A percentile compares a stretch with the other conserved stretches of the same genome.
These are phyloP conservation scores for Penicillium aurantiogriseum DNA, from an alignment of 2,329 filamentous ascomycete species.

Conservation along the genomic window DNA sequence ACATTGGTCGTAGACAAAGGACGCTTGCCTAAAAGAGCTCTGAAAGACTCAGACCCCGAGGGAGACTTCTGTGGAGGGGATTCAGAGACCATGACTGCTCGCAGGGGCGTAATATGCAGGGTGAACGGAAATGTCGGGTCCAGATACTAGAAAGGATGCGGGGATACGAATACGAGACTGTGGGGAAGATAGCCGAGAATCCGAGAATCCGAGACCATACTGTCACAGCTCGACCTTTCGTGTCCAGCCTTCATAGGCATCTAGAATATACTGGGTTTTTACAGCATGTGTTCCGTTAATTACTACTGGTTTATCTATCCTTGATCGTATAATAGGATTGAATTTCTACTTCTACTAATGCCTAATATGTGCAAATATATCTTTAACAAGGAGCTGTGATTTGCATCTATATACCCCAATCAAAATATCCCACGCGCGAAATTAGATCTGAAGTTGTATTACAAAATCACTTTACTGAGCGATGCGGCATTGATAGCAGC, in stretches of 20 bases:
- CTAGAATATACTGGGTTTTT: neutral
- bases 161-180: neutral
- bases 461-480: conserved; percentile 12
- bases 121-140: conserved; percentile 3
- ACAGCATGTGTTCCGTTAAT: neutral
- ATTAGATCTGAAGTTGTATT: conserved; percentile 28
- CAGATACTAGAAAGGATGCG: neutral
- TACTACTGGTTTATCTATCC: neutral
- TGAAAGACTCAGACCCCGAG: neutral
- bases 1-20: neutral
- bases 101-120: neutral
- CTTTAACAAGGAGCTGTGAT: neutral
- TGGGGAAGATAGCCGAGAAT: neutral
- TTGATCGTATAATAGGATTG: neutral
- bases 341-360: neutral
- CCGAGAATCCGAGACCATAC: neutral
- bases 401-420: neutral
- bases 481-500: conserved; percentile 14
- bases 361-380: neutral
- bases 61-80: neutral
- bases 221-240: neutral
- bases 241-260: neutral
- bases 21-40: neutral
- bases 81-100: neutral
- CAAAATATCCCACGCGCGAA: conserved; percentile 14